Evolutionary conservation across 2,329 filamentous ascomycete species (phyloP).

Genomic region (Fusarium kyushuense): DNA sequence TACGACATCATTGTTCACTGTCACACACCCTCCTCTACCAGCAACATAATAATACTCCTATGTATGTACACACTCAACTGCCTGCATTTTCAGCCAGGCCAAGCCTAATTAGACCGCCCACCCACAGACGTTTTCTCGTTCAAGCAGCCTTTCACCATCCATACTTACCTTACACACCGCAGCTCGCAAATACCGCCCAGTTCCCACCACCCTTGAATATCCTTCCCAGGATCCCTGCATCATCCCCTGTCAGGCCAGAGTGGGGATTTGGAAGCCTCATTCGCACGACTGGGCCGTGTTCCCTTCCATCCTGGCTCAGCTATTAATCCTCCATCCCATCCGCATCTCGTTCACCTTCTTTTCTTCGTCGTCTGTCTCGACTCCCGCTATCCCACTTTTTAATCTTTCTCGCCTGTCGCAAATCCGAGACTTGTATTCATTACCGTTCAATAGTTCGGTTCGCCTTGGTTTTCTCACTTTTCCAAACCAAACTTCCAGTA

Average conservation of each 20-base stretch:
- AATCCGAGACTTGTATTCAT: conserved; percentile 26
- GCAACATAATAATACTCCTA: too few relatives aligned
- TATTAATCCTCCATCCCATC: conserved; percentile 49
- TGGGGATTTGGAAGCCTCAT: conserved; percentile 48
- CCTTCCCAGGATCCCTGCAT: conserved; percentile 33
- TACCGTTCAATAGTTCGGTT: conserved; percentile 18
- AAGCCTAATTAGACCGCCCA: conserved; percentile 40
- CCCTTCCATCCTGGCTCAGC: conserved; percentile 44
- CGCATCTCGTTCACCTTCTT: conserved; percentile 37
- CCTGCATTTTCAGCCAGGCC: conserved; percentile 36
- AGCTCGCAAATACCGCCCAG: conserved; percentile 31
- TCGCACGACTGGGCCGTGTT: conserved; percentile 46
- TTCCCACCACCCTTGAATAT: conserved; percentile 37
- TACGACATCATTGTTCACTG: conserved; percentile 13
- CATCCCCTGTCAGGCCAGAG: conserved; percentile 27
- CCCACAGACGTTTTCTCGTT: conserved; percentile 33
- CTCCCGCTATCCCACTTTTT: conserved; percentile 40
- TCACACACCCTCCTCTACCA: conserved; percentile 31
- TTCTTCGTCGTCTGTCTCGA: conserved; percentile 45
- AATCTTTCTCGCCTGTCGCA: conserved; percentile 33
- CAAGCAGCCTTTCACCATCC: too few relatives aligned
- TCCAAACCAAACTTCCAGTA: conserved; percentile 16
- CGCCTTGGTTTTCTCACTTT: conserved; percentile 30
- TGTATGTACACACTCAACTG: not conserved
- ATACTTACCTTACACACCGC: conserved; percentile 39